These are phyloP conservation scores for Fusarium odoratissimum DNA, from an alignment of 2,329 filamentous ascomycete species.

Conservation along the genomic window DNA sequence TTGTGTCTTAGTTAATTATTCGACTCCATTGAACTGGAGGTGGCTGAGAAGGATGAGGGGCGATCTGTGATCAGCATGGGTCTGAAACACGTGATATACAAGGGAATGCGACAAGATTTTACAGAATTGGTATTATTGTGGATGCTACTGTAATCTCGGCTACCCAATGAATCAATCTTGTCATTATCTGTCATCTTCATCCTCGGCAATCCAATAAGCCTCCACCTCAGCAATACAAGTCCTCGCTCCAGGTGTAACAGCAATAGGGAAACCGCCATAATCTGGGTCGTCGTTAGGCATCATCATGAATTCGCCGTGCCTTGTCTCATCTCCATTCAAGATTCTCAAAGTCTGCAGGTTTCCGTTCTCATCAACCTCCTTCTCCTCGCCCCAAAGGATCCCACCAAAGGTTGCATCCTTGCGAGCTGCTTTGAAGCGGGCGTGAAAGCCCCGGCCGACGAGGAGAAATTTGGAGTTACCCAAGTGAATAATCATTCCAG, in stretches of 20 bases:
- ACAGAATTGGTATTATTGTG: not conserved
- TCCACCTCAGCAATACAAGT: conserved; percentile 60
- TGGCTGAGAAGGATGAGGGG: not conserved
- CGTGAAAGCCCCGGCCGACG: conserved; percentile 54
- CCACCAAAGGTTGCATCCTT: conserved; percentile 52
- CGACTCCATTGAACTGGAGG: not conserved
- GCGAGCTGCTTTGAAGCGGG: conserved; percentile 47
- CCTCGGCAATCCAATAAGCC: conserved; percentile 50
- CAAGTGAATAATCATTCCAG: conserved; percentile 54
- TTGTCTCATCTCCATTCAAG: conserved; percentile 56
- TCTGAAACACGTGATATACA: not conserved
- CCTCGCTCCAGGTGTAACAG: conserved; percentile 63
- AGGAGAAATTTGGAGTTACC: conserved; percentile 51
- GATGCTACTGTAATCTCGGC: not conserved
- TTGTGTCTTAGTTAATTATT: not conserved
- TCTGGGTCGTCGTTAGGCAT: conserved; percentile 69
- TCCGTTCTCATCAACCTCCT: conserved; percentile 50
- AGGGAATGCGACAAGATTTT: not conserved
- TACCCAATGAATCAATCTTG: not conserved
- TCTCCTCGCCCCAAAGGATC: conserved; percentile 52
- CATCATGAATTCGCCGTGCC: conserved; percentile 58
- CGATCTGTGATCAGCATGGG: not conserved
- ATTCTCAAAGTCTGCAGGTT: conserved; percentile 48
- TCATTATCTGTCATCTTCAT: conserved; percentile 40
- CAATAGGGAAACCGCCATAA: conserved; percentile 67